Base-by-base conservation (phyloP, 2,329 filamentous ascomycete species). In the Phoma herbarum region DNA sequence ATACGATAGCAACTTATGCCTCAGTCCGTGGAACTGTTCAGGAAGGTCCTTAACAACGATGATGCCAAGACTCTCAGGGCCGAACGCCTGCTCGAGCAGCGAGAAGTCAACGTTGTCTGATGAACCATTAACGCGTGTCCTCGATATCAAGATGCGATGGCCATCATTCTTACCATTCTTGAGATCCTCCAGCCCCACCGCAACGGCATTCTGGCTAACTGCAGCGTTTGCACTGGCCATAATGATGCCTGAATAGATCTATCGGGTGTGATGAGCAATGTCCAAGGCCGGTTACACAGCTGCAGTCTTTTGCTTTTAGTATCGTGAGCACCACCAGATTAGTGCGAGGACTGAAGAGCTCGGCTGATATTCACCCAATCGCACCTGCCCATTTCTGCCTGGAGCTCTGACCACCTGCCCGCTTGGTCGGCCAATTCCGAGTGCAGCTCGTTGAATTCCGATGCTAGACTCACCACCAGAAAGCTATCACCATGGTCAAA, bases 21-120 rank as follows among this genome's bases (percentile, higher is more conserved):
- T 86, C 42, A 97, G 80, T n/a, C 84, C 78, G 14, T 84, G 78
- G 69, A 96, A 99, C 51, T 86, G 82, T 6, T 83, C 62, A 0
- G 93, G 91, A 0, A 98, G 86, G 73, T 93, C 91, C 74, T 90
- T 92, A 46, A 99, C 93, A n/a, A 98, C 82, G 54, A 99, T 89
- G 51, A 99, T 97, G 0, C 95, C 95, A 12, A 98, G 82, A 2
- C 93, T 97, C 25, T 91, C 87, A 1, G 93, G 92, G 0, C 95
- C 95, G 74, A 99, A 98, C 0, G 95, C 95, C 67, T 90, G 78
- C 68, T 91, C 86, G 11, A 95, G 83, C 0, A 85, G 85, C 55
- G 86, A 84, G 51, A 92, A 89, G 0, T 89, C 83, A 44, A 94
- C 83, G 57, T 84, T 85, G 20, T 87, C 90, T 91, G 12, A 8